Conservation (phyloP, 768 basidiomycete species). For the Naganishia onofrii region DNA sequence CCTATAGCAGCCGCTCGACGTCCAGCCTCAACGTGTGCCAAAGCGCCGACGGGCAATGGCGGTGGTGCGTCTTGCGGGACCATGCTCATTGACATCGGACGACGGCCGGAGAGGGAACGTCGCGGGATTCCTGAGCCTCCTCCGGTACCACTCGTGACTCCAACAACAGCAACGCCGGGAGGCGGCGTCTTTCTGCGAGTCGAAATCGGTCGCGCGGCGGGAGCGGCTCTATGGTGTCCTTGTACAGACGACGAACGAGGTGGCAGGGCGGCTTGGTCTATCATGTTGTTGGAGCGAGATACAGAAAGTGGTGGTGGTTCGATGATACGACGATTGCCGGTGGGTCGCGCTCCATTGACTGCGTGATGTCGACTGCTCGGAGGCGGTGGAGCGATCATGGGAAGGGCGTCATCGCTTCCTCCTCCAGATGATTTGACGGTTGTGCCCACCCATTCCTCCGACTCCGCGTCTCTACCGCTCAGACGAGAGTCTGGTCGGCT, state of each 20-base stretch:
- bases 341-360: not conserved
- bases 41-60: conserved; percentile 10
- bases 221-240: not conserved
- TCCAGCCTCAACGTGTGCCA: conserved; percentile 15
- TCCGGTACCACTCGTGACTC: not conserved
- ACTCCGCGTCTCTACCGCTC: not conserved
- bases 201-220: not conserved
- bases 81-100: conserved; percentile 3
- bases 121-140: not conserved
- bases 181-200: not conserved
- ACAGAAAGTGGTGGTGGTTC: conserved; percentile 1
- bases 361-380: not conserved
- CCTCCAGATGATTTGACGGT: too few species aligned
- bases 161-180: not conserved
- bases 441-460: not conserved
- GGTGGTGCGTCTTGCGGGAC: conserved; percentile 5
- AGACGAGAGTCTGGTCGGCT: not conserved
- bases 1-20: conserved; percentile 8
- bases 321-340: not conserved
- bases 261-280: conserved; percentile 2
- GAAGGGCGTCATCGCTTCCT: not conserved
- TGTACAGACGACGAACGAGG: not conserved
- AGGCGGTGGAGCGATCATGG: not conserved
- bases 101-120: conserved; percentile 4
- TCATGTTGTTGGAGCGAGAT: not conserved